These are phyloP conservation scores for Aspergillus transmontanensis DNA, from an alignment of 2,329 filamentous ascomycete genomes.

Conservation along the genomic window DNA sequence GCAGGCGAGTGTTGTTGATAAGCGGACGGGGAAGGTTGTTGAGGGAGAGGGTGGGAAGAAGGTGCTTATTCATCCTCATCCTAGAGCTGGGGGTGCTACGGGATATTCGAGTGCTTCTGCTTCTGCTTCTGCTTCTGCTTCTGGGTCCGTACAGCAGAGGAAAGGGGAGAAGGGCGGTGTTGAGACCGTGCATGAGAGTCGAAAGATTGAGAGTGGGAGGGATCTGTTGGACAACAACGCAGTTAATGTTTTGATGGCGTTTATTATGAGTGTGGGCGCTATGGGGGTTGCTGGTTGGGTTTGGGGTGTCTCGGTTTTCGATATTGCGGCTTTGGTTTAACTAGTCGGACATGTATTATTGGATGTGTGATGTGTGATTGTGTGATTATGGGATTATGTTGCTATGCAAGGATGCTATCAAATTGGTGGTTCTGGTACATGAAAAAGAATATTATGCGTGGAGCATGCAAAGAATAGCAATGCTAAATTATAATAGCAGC, in stretches of 20 bases:
- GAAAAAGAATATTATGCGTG: not conserved
- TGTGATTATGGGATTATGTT: not conserved
- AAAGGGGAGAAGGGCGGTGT: constrained; percentile 1
- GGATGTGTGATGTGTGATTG: not conserved
- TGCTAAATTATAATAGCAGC: not conserved
- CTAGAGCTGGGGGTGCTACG: constrained; percentile 23
- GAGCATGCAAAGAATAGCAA: not conserved
- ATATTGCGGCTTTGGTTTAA: constrained; percentile 6
- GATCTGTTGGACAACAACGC: constrained; percentile 91
- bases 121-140: not conserved
- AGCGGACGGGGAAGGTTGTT: constrained; percentile 80
- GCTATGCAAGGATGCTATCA: not conserved
- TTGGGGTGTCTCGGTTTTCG: constrained; percentile 31
- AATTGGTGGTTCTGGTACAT: not conserved
- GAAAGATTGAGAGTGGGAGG: constrained; percentile 66
- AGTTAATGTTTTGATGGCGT: constrained; percentile 91
- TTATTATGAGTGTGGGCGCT: constrained; percentile 74
- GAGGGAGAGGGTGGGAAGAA: constrained; percentile 77
- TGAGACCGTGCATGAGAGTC: constrained; percentile 55
- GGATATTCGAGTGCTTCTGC: not conserved
- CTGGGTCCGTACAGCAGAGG: not conserved
- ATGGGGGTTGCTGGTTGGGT: constrained; percentile 59
- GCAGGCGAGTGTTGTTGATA: constrained; percentile 84
- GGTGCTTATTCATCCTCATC: constrained; percentile 35
- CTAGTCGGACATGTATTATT: not conserved